Base-by-base conservation (phyloP, 2,329 filamentous ascomycete genomes). In the Monosporascus sp. region DNA sequence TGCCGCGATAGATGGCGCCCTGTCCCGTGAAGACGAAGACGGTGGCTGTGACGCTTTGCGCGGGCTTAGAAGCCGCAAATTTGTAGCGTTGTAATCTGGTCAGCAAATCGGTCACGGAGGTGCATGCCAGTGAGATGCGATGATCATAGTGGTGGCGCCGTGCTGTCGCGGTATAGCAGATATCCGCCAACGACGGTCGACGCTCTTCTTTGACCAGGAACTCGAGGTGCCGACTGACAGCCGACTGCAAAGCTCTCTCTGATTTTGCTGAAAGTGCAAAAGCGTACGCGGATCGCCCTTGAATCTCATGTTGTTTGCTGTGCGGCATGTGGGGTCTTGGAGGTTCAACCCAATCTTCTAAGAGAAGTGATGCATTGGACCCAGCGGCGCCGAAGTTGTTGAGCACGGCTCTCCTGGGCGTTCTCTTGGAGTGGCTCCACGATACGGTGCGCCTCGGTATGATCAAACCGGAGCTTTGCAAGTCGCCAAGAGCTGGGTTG, bases 351-450 rank as follows among this genome's bases (percentile, higher is more conserved):
- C 52, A 57, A 8, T 54, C 52, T 36, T 50, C 45, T 46, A 57
- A 37, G 22, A 57, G 47, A 22, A 57, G 44, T 17, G 55, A 52
- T 6, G 50, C 50, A 36, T 57, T 57, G 2, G 60, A 62, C 14
- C 59, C 59, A 8, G 59, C 59, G 2, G 59, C 59, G 2, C 59
- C 59, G 31, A 61, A 61, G 44, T 55, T 55, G 43, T 55, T 55
- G 5, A 55, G 47, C 24, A 55, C 9, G 3, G 50, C 53, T 27
- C 48, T n/a, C 24, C 53, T 46, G 9, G 52, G 51, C 25, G 51
- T 50, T 31, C 47, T 50, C 17, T 25, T 25, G 31, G 39, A 22
- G 22, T 53, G 48, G 25, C 5, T 46, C 52, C 54, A 43, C 37
- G 46, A 37, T 48, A 54, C 15, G 20, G 48, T 36, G 24, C 43